Base-by-base conservation (phyloP, 2,329 filamentous ascomycete species). In the Trichoderma sp. region DNA sequence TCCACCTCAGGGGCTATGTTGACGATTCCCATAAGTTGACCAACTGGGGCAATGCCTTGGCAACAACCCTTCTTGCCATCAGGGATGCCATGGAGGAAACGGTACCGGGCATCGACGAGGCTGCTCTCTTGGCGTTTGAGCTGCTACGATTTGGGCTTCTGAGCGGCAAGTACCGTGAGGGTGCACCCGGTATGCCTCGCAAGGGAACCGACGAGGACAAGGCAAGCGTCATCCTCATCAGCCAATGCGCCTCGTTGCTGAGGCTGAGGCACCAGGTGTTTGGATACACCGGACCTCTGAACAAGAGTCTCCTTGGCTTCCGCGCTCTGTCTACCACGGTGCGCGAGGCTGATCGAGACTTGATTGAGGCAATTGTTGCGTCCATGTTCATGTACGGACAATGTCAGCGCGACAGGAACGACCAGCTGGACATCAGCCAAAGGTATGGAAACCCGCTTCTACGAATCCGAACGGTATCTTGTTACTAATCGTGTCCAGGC, bases 251-350 rank as follows among this genome's bases (percentile, higher is more conserved):
- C 15, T 93, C 91, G 61, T 82, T 98, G 65, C 85, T 93, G 59
- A 92, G 90, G 73, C 82, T 98, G 67, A 87, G 88, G 39, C 95
- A 99, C 75, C 86, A 91, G 71, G 83, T 85, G 3, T 93, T 94
- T 70, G 95, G 95, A 34, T 99, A 97, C 77, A 97, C 94, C 2
- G 95, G 95, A 0, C 94, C 95, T 1, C 83, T 99, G 1, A 97
- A 93, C 81, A 90, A 95, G 76, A 93, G 94, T 70, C 83, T 97
- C 60, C 83, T 99, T 48, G 89, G 88, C 28, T 99, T 93, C 80
- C 90, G 92, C 67, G 93, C 92, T 1, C 83, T 98, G 65, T 88
- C 92, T 47, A 89, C 89, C 2, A 87, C 91, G 47, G 88, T 97
- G 26, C 90, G 93, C 45, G 87, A 90, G 68, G 87, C 88, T 41